Conservation (phyloP, 2,329 filamentous ascomycete species). For the Aspergillus sclerotialis region DNA sequence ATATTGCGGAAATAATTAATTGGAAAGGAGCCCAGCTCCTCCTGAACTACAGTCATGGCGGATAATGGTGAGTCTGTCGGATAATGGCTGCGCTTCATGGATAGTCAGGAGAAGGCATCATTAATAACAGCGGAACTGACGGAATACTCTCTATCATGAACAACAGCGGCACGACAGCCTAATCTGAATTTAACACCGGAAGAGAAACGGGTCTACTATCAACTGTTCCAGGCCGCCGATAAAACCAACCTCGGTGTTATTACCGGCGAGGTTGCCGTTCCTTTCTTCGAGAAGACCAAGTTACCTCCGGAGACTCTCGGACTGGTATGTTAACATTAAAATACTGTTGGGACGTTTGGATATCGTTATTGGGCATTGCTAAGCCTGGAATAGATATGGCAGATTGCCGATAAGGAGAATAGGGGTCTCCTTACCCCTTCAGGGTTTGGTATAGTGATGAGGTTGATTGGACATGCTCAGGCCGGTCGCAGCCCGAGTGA, state of each 20-base stretch:
- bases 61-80: constrained; percentile 22
- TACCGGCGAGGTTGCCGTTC: constrained; percentile 90
- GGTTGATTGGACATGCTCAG: constrained; percentile 93
- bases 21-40: constrained; percentile 23
- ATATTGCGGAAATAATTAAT: constrained; percentile 12
- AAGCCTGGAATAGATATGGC: constrained; percentile 72
- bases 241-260: constrained; percentile 87
- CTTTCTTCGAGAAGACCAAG: constrained; percentile 95
- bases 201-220: constrained; percentile 89
- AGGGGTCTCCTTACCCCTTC: constrained; percentile 85
- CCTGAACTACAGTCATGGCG: constrained; percentile 24
- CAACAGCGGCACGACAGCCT: constrained; percentile 39
- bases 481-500: constrained; percentile 72
- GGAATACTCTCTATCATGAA: constrained; percentile 7
- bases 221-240: constrained; percentile 89
- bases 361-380: constrained; percentile 4
- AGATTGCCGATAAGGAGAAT: constrained; percentile 96
- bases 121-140: constrained; percentile 17
- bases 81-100: background rate
- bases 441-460: constrained; percentile 86
- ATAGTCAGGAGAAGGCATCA: constrained; percentile 18
- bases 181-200: constrained; percentile 81
- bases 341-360: background rate
- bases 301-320: constrained; percentile 79
- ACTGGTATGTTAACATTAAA: constrained; percentile 55